Base-by-base conservation (phyloP, 164 flowering plant species). In the Hamamelis virginiana region DNA sequence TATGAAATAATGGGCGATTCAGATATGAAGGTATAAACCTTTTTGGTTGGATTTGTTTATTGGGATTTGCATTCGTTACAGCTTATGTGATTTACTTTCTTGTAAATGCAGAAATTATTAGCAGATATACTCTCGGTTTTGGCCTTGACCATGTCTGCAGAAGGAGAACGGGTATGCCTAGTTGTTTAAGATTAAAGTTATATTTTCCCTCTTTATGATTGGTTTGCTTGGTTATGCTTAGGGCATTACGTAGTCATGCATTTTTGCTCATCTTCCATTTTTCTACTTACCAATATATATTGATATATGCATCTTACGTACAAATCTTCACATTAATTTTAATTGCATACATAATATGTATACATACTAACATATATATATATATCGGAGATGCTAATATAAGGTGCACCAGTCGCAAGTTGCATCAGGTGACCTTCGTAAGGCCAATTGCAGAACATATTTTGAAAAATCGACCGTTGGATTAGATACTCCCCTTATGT, bases 91-190 rank as follows among this genome's bases (percentile, higher is more conserved):
- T 11, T 44, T 26, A 27, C 9, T 71, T 67, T 55, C 13, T 71
- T 22, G 10, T 73, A 5, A 46, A 64, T 88, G 81, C 91, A 96
- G 99, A 89, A 83, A 82, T 84, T 85, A 64, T 79, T 96, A 1
- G 98, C 98, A 0, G 99, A 96, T 76, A 90, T 96, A 68, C 94
- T 96, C 4, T 96, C 99, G 18, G 97, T 96, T 62, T 75, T 96
- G 83, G 99, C 99, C 9, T 77, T 96, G 83, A 96, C 99, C 8
- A 93, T 96, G 99, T 90, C 99, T 51, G 97, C 87, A 0, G 97
- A 96, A 80, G 99, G 99, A 68, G 97, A 91, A 72, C 74, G 91
- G 89, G 99, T 96, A 89, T 43, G 83, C 44, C 41, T 64, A 0
- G 43, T 69, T 56, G 8, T 65, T 64, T 28, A 10, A 22, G 18